Conservation (phyloP, 768 basidiomycete species). For the Collybia nuda region DNA sequence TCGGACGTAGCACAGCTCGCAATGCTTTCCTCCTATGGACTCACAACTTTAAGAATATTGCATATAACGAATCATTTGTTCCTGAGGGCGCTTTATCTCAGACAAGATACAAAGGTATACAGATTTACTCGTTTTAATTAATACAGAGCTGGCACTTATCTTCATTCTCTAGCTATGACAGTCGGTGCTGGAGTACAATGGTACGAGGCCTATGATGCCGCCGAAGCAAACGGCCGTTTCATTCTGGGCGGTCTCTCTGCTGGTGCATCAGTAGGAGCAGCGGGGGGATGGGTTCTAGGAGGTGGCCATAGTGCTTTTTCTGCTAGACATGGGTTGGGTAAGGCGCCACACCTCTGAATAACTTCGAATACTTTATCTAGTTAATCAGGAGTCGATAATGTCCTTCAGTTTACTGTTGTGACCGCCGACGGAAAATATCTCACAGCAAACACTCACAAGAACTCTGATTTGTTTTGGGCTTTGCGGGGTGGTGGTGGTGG, state of each 20-base stretch:
- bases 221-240: slow-evolving; percentile 24
- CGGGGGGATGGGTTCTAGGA: slow-evolving; percentile 42
- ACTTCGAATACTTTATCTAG: neutral
- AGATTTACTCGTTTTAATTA: neutral
- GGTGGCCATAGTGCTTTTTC: slow-evolving; percentile 38
- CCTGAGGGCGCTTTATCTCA: slow-evolving; percentile 29
- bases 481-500: slow-evolving; percentile 42
- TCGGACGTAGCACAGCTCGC: slow-evolving; percentile 42
- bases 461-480: slow-evolving; percentile 48
- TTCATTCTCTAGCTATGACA: slow-evolving; percentile 13
- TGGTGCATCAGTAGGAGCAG: slow-evolving; percentile 38
- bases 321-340: slow-evolving; percentile 35
- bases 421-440: slow-evolving; percentile 33
- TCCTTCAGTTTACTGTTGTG: slow-evolving; percentile 38
- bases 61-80: slow-evolving; percentile 24
- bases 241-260: slow-evolving; percentile 36
- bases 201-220: slow-evolving; percentile 32
- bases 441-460: slow-evolving; percentile 32
- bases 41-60: slow-evolving; percentile 31
- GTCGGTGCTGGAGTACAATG: slow-evolving; percentile 37
- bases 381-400: slow-evolving; percentile 22
- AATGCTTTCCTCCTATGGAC: slow-evolving; percentile 41
- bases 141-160: too few species aligned
- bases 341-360: too few species aligned
- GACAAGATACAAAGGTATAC: slow-evolving; percentile 12